Evolutionary conservation across 352 stramenopile species (phyloP), one percentile per base, ranked within the genome.

Genomic region (Paralagenidium karlingii): DNA sequence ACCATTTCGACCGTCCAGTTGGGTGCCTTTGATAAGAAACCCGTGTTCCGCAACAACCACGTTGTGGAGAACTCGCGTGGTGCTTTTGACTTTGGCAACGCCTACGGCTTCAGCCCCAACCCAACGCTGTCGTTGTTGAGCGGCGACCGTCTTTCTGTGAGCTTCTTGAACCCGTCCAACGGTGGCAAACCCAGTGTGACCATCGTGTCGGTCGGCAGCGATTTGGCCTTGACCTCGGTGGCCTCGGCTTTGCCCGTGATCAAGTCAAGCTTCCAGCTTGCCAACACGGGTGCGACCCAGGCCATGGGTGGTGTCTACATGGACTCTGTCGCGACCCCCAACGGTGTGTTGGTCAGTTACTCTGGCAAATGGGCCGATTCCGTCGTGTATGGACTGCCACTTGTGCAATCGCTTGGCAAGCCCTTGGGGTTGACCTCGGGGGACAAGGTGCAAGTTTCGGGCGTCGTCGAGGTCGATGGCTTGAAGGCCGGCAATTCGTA

Each of bases 131-230:
- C 64, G 31, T 43, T 58, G 36, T 46, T 88, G 21, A 43, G 45
- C 43, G 51, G 75, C 58, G 59, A 67, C 59, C 64, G 58, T 41
- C 38, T 88, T 29, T 65, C 66, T 1, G 46, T 88, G 16, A 54
- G 63, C 9, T 88, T 88, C 63, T 31, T 88, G 15, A 88, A 88
- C 66, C 68, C 74, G 13, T 66, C 66, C 29, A 80, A 79, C 59
- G 49, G 45, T 12, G 74, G 66, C 51, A 81, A 78, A 45, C 74
- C 74, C 11, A 85, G 68, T 46, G 56, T 84, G 52, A 77, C 82
- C 57, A 58, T 88, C 28, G 47, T 88, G 45, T 63, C 77, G 57
- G 79, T 64, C 59, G 51, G 63, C 19, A 57, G 61, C 31, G 69
- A 83, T 38, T 34, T 81, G 27, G 60, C 63, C 13, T 59, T 88